Evolutionary conservation across 805 yeast genomes (phyloP).

Genomic region (Danielia reshetovae): DNA sequence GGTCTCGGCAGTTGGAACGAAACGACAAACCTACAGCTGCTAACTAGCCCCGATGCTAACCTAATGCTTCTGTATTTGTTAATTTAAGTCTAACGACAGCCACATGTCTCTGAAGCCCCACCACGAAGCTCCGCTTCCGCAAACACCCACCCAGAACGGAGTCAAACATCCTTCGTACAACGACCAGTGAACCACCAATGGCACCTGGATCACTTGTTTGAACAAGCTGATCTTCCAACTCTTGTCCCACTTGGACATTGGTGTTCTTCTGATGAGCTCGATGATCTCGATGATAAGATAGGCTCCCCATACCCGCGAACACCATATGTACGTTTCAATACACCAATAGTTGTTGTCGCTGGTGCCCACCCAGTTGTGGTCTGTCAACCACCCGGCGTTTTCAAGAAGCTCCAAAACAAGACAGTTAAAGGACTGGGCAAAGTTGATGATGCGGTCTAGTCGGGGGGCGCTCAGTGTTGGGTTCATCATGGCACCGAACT

Average conservation of each 20-base stretch:
- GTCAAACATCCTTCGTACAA: slow-evolving; percentile 40
- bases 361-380: slow-evolving; percentile 43
- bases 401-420: slow-evolving; percentile 37
- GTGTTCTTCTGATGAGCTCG: slow-evolving; percentile 39
- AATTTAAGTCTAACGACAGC: slow-evolving; percentile 30
- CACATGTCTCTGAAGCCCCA: slow-evolving; percentile 35
- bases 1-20: slow-evolving; percentile 57
- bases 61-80: neutral
- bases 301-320: slow-evolving; percentile 43
- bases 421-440: slow-evolving; percentile 38
- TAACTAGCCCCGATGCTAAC: too few species aligned
- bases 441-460: slow-evolving; percentile 31
- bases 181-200: slow-evolving; percentile 43
- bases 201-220: slow-evolving; percentile 36
- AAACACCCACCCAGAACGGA: slow-evolving; percentile 47
- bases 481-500: slow-evolving; percentile 25
- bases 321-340: slow-evolving; percentile 41
- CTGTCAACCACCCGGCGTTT: slow-evolving; percentile 44
- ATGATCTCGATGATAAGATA: slow-evolving; percentile 37
- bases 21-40: slow-evolving; percentile 8
- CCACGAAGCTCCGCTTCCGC: slow-evolving; percentile 43
- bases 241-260: slow-evolving; percentile 31
- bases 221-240: slow-evolving; percentile 34
- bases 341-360: slow-evolving; percentile 39
- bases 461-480: slow-evolving; percentile 24